Evolutionary conservation across 176 grass and related monocot species (phyloP).

Genomic region (Triticum urartu): DNA sequence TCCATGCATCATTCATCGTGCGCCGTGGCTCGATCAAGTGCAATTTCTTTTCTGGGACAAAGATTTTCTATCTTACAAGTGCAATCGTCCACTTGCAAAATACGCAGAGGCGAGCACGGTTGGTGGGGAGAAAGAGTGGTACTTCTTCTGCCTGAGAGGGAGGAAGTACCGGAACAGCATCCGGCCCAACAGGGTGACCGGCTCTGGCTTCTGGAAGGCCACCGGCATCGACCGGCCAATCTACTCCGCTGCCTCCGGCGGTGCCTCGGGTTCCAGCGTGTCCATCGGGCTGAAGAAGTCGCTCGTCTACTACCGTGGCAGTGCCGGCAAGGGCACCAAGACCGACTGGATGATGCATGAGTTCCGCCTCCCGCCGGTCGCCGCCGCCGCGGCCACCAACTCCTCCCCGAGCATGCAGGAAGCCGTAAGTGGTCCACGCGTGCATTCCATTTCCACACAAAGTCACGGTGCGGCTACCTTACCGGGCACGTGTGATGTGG

Average conservation of each 20-base stretch:
- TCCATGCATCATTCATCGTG: too few relatives aligned
- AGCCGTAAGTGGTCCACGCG: constrained; percentile 45
- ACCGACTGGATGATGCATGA: constrained; percentile 99
- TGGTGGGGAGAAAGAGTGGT: constrained; percentile 84
- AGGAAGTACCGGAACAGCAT: constrained; percentile 99
- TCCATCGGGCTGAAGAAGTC: constrained; percentile 90
- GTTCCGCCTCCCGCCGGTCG: constrained; percentile 68
- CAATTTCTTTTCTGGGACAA: neutral
- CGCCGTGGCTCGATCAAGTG: too few relatives aligned
- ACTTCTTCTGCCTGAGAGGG: constrained; percentile 94
- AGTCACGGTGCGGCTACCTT: neutral
- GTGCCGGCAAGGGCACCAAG: constrained; percentile 86
- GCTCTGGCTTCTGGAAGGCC: constrained; percentile 96
- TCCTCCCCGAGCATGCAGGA: constrained; percentile 58
- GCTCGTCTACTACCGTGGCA: constrained; percentile 84
- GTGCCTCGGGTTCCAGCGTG: constrained; percentile 9
- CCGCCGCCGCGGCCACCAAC: neutral
- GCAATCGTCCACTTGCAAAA: neutral
- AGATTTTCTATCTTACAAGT: neutral
- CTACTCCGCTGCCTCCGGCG: constrained; percentile 24
- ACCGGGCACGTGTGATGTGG: too few relatives aligned
- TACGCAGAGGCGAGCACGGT: constrained; percentile 49
- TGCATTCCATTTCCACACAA: neutral
- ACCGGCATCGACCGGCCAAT: constrained; percentile 91
- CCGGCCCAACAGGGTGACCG: constrained; percentile 87